Conservation (phyloP, 352 stramenopile species). For the Elongisporangium anandrum region DNA sequence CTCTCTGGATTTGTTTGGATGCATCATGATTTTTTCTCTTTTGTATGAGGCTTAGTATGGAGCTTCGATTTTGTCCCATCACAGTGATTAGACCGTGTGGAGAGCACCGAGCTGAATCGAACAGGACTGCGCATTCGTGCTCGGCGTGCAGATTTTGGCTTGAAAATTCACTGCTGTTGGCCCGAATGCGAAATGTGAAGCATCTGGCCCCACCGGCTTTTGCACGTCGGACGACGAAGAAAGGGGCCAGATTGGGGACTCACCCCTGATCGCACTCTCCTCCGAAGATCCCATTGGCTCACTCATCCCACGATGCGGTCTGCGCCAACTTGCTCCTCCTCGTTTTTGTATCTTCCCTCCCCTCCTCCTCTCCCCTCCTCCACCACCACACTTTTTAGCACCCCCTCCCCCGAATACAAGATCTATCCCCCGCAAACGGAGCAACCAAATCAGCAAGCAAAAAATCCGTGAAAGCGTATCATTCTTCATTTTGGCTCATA, state of each 20-base stretch:
- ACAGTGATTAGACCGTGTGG: background rate
- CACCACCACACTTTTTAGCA: background rate
- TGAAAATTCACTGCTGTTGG: slow-evolving; percentile 3
- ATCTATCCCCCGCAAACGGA: background rate
- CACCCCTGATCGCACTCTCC: background rate
- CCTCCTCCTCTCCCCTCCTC: background rate
- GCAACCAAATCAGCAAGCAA: background rate
- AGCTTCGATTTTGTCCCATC: background rate
- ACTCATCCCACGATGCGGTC: background rate
- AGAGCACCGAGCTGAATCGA: background rate
- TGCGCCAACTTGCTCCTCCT: background rate
- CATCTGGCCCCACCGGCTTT: background rate
- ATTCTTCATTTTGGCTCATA: background rate
- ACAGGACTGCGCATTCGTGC: background rate
- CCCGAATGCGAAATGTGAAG: background rate
- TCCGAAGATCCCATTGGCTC: background rate
- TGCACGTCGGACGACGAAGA: background rate
- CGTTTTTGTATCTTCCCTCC: background rate
- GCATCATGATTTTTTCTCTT: background rate
- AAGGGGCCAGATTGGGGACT: background rate
- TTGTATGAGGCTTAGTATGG: background rate
- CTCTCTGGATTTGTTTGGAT: background rate
- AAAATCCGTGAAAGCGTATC: background rate
- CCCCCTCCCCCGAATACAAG: background rate
- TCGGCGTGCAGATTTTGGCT: background rate